phyloP scores from a whole-genome alignment of 306 rosid species.

The Pueraria montana region DNA sequence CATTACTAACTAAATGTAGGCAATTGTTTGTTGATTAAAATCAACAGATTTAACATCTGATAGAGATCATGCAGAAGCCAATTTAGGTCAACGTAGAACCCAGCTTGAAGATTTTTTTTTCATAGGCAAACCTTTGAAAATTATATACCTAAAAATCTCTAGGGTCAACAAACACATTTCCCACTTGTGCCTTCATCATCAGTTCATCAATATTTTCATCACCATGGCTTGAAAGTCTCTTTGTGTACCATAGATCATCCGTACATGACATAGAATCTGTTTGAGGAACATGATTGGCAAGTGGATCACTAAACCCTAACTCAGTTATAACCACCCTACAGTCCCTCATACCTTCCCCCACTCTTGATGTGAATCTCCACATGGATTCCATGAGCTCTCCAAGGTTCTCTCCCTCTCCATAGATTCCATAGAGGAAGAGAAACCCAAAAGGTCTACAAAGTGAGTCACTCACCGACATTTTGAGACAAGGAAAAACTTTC shows the following conservation, averaged over 20 bases:
- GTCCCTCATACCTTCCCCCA: slow-evolving; percentile 52
- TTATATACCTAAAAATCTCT: slow-evolving; percentile 10
- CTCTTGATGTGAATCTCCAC: slow-evolving; percentile 64
- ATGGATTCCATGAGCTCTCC: slow-evolving; percentile 64
- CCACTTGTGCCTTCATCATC: slow-evolving; percentile 6
- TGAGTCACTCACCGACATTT: slow-evolving; percentile 37
- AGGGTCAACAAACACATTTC: slow-evolving; percentile 33
- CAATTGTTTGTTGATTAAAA: background rate
- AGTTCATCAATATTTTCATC: background rate
- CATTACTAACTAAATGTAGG: background rate
- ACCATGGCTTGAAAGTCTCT: slow-evolving; percentile 1
- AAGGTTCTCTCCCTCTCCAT: slow-evolving; percentile 70
- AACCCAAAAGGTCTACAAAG: slow-evolving; percentile 20
- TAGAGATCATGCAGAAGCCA: background rate
- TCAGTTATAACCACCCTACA: slow-evolving; percentile 19
- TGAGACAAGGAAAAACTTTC: slow-evolving; percentile 62
- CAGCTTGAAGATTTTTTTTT: too few relatives aligned
- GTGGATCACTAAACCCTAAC: slow-evolving; percentile 60
- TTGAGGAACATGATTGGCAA: slow-evolving; percentile 55
- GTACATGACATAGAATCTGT: slow-evolving; percentile 3
- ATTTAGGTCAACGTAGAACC: background rate
- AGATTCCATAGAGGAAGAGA: slow-evolving; percentile 66
- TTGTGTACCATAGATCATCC: slow-evolving; percentile 28
- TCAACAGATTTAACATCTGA: background rate
- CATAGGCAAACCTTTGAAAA: background rate